Evolutionary conservation across 768 basidiomycete species (phyloP), one percentile per base, ranked within the genome.

Genomic region (Boletellus ananas): DNA sequence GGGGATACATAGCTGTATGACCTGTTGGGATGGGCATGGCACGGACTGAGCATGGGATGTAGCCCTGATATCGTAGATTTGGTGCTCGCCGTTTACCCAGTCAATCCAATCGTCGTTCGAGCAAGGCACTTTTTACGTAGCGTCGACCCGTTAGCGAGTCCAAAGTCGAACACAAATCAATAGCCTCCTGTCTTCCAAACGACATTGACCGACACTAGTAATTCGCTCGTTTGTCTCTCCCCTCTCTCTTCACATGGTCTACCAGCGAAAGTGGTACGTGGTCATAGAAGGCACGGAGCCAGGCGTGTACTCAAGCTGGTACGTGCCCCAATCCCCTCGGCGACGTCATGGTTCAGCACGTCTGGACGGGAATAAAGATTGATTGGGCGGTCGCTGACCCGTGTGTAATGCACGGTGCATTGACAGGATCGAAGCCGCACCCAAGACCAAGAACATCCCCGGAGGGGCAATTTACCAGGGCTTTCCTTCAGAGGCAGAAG

Each of bases 1-100:
- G 85, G 36, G 85, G 85, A 35, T 91, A 91, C 67, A 82, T 89
- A 50, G 77, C 88, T 35, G 88, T 90, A 58, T 89, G 74, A 72
- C 36, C 38, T 45, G 37, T 41, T 20, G 41, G 41, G 31, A 18
- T 27, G n/a, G 37, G 34, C 29, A 45, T 35, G 4, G 3, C 29
- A 11, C 29, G 29, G 29, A 29, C 29, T 29, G 29, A 25, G 29
- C 6, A 16, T 39, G 38, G 48, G 33, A 38, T 31, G 20, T 40
- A 27, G 40, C 34, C 36, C 50, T 52, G 34, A 31, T 38, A 40
- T 38, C 7, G 43, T 51, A 53, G 45, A 54, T 27, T 49, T 38
- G 44, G 44, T 37, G 13, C 43, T 50, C 47, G 29, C 25, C 46
- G 47, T 51, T 57, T 49, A 40, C 39, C 54, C 34, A 41, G 29